phyloP scores from a whole-genome alignment of 805 yeast genomes.

The Suhomyces prunicola region DNA sequence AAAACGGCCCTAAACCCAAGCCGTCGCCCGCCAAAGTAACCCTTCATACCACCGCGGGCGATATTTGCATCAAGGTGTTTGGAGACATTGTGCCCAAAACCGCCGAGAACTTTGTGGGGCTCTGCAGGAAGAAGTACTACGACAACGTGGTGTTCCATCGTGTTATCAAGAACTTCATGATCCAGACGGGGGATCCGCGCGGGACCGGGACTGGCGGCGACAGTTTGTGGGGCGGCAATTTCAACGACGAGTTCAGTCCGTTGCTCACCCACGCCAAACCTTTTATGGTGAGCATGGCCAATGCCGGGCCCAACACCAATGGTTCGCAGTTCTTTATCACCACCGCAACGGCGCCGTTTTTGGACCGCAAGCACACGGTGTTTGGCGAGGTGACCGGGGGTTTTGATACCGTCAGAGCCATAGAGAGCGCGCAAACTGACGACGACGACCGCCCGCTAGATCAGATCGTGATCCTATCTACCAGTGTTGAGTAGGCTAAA shows the following conservation, averaged over 20 bases:
- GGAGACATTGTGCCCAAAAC: slow-evolving; percentile 38
- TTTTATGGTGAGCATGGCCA: slow-evolving; percentile 32
- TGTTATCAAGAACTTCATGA: slow-evolving; percentile 23
- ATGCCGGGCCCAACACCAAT: slow-evolving; percentile 25
- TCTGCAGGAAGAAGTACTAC: slow-evolving; percentile 37
- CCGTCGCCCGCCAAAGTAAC: slow-evolving; percentile 3
- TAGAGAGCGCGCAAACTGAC: slow-evolving; percentile 18
- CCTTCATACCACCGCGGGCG: slow-evolving; percentile 41
- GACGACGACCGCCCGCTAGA: slow-evolving; percentile 17
- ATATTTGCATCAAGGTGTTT: slow-evolving; percentile 34
- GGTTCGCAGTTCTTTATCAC: slow-evolving; percentile 28
- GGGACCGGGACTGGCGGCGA: slow-evolving; percentile 28
- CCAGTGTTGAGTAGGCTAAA: slow-evolving; percentile 8
- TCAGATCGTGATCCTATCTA: slow-evolving; percentile 20
- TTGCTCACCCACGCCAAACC: slow-evolving; percentile 25
- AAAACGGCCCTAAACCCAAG: neutral
- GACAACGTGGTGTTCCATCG: slow-evolving; percentile 30
- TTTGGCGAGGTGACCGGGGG: slow-evolving; percentile 26
- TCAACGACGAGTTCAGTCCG: slow-evolving; percentile 27
- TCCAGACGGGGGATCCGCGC: slow-evolving; percentile 25
- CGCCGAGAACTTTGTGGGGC: slow-evolving; percentile 37
- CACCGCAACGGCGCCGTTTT: slow-evolving; percentile 15
- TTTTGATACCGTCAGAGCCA: slow-evolving; percentile 15
- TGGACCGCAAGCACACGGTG: slow-evolving; percentile 23
- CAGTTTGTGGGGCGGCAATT: slow-evolving; percentile 24